Conservation (phyloP, 2,329 filamentous ascomycete species). For the Pyrenophora teres region DNA sequence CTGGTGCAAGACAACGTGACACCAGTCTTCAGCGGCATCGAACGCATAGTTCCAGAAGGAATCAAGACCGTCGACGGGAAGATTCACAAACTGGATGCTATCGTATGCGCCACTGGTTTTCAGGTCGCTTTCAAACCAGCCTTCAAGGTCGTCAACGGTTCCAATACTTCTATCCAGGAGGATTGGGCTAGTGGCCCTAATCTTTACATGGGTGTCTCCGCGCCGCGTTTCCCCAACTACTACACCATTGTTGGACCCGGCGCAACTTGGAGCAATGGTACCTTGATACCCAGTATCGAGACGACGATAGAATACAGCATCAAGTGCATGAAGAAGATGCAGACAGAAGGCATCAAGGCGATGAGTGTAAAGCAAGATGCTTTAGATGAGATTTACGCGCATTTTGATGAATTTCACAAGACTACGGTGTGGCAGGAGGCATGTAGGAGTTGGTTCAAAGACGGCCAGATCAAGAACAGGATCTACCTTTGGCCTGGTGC, state of each 20-base stretch:
- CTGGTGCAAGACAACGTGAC: constrained; percentile 38
- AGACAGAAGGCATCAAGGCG: constrained; percentile 38
- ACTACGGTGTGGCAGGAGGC: constrained; percentile 42
- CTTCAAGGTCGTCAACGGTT: constrained; percentile 50
- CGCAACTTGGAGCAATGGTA: constrained; percentile 53
- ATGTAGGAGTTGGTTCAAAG: constrained; percentile 45
- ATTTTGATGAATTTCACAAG: constrained; percentile 40
- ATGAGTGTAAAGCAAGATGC: constrained; percentile 40
- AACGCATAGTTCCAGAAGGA: constrained; percentile 45
- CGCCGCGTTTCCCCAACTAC: constrained; percentile 53
- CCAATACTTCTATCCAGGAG: constrained; percentile 45
- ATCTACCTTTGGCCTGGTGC: constrained; percentile 43
- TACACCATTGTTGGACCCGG: constrained; percentile 51
- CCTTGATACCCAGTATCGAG: constrained; percentile 52
- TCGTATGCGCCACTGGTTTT: constrained; percentile 43
- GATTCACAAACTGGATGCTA: constrained; percentile 38
- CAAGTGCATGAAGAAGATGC: constrained; percentile 44
- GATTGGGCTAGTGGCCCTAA: constrained; percentile 49
- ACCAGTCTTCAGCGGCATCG: constrained; percentile 34
- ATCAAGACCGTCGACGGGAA: constrained; percentile 37
- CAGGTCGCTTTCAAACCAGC: constrained; percentile 49
- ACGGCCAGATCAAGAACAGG: constrained; percentile 39
- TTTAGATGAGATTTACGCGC: constrained; percentile 37
- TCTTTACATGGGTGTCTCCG: constrained; percentile 50
- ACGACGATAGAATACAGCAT: constrained; percentile 46